A percentile compares a stretch with the other conserved stretches of the same genome.
Evolutionary conservation across 352 stramenopile species (phyloP).

Genomic region (Pythium plurisporium): DNA sequence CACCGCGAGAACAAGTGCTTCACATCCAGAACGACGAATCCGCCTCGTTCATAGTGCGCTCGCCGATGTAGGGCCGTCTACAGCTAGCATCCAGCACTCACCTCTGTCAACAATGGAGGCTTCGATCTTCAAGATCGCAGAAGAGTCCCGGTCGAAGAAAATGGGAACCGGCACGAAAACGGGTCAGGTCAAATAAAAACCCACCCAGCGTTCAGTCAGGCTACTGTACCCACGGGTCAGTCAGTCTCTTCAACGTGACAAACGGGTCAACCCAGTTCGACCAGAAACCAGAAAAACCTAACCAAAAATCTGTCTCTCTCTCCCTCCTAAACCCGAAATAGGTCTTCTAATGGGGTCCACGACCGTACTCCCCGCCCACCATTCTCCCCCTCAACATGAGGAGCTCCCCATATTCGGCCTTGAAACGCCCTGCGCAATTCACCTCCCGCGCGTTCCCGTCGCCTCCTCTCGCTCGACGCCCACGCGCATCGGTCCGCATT

Average conservation of each 20-base stretch:
- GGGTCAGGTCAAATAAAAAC: background rate
- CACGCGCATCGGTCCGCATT: background rate
- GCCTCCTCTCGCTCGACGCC: background rate
- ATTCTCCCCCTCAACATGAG: background rate
- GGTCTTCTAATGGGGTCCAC: background rate
- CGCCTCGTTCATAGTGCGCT: background rate
- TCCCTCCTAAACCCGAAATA: background rate
- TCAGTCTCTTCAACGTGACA: background rate
- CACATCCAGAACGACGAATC: too few species aligned
- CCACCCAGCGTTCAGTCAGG: too few species aligned
- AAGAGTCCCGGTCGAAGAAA: too few species aligned
- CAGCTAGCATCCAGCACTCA: too few species aligned
- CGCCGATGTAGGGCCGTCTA: too few species aligned
- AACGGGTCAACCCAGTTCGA: background rate
- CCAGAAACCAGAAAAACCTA: slow-evolving; percentile 16
- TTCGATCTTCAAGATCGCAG: background rate
- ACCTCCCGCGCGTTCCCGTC: background rate
- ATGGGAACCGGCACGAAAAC: too few species aligned
- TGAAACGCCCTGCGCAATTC: background rate
- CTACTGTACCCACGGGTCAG: background rate
- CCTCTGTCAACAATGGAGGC: too few species aligned
- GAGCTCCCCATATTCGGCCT: slow-evolving; percentile 4
- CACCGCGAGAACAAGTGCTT: too few species aligned
- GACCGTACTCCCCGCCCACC: background rate
- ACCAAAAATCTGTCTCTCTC: background rate